Conservation (phyloP, 169 alveolate genomes). For the Plasmodium sp. region DNA sequence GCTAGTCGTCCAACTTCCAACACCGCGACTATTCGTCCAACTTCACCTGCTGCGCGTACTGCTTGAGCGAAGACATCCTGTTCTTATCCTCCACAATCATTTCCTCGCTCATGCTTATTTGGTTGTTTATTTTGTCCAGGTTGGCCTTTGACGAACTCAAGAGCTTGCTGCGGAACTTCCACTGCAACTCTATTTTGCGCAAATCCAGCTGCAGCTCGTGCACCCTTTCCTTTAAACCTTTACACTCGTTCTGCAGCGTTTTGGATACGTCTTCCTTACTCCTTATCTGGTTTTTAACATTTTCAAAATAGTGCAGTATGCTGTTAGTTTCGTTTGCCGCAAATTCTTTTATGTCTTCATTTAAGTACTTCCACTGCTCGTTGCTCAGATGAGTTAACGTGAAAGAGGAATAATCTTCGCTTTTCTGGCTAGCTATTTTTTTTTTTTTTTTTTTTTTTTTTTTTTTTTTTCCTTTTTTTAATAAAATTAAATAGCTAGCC, state of each 20-base stretch:
- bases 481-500: slow-evolving; percentile 43
- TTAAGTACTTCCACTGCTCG: slow-evolving; percentile 63
- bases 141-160: slow-evolving; percentile 21
- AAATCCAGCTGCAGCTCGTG: slow-evolving; percentile 10
- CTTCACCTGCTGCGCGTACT: slow-evolving; percentile 22
- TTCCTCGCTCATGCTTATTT: slow-evolving; percentile 37
- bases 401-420: slow-evolving; percentile 24
- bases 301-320: slow-evolving; percentile 43
- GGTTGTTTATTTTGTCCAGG: slow-evolving; percentile 61
- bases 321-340: slow-evolving; percentile 47
- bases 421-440: slow-evolving; percentile 29
- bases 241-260: slow-evolving; percentile 1
- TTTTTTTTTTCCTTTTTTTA: slow-evolving; percentile 9
- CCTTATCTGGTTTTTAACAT: slow-evolving; percentile 6
- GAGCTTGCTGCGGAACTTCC: slow-evolving; percentile 65
- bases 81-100: slow-evolving; percentile 42
- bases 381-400: slow-evolving; percentile 68
- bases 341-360: slow-evolving; percentile 71
- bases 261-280: neutral
- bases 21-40: neutral
- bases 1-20: neutral
- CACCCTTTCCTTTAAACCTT: slow-evolving; percentile 23
- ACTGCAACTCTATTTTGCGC: slow-evolving; percentile 62
- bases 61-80: slow-evolving; percentile 21
- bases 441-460: slow-evolving; percentile 18